Evolutionary conservation across 352 stramenopile genomes (phyloP).

Genomic region (Phytopythium mirpurense): DNA sequence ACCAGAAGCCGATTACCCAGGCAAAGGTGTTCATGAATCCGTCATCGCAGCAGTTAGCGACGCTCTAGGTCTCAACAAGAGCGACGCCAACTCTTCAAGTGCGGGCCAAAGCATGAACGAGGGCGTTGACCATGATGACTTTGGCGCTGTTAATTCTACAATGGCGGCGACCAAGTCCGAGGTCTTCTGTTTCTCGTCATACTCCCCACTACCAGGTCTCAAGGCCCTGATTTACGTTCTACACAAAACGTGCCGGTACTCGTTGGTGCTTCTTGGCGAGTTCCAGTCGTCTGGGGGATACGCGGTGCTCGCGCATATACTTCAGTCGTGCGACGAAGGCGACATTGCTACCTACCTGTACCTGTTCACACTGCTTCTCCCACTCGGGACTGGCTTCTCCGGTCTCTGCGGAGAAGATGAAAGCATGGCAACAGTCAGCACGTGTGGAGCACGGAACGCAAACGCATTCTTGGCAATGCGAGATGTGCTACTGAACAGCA

Average conservation of each 20-base stretch:
- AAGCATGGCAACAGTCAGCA: slow-evolving; percentile 33
- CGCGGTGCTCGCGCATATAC: slow-evolving; percentile 31
- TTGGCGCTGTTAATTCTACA: not conserved
- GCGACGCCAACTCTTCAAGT: not conserved
- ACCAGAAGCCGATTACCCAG: not conserved
- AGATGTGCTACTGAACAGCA: slow-evolving; percentile 58
- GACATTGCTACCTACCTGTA: slow-evolving; percentile 43
- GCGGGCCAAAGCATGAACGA: not conserved
- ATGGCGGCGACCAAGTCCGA: slow-evolving; percentile 6
- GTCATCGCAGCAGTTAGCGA: slow-evolving; percentile 55
- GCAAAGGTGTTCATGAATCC: slow-evolving; percentile 13
- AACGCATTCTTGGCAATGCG: slow-evolving; percentile 55
- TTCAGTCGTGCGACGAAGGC: slow-evolving; percentile 35
- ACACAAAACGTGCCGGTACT: slow-evolving; percentile 60
- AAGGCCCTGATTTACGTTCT: slow-evolving; percentile 49
- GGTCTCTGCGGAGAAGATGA: slow-evolving; percentile 28
- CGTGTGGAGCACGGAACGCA: slow-evolving; percentile 52
- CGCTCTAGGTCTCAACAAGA: slow-evolving; percentile 45
- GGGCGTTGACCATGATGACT: slow-evolving; percentile 1
- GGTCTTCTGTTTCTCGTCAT: slow-evolving; percentile 30
- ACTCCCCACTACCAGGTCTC: slow-evolving; percentile 46
- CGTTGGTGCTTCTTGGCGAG: slow-evolving; percentile 55
- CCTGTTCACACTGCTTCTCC: slow-evolving; percentile 47
- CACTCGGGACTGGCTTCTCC: slow-evolving; percentile 43
- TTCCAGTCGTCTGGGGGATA: slow-evolving; percentile 69